Evolutionary conservation across 805 yeast genomes (phyloP).

Genomic region (Metschnikowia peoriensis): DNA sequence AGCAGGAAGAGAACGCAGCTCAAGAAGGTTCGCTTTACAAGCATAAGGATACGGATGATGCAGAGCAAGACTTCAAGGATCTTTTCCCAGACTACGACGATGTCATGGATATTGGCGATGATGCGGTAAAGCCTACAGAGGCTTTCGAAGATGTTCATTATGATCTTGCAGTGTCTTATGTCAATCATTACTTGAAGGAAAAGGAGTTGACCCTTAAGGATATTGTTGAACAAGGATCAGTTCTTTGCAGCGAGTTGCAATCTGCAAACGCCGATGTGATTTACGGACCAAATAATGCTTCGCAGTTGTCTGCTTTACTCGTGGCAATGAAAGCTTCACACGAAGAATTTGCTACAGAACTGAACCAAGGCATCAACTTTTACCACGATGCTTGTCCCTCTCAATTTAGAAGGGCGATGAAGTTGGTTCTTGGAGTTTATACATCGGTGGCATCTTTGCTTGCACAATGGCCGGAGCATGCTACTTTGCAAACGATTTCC

Average conservation of each 20-base stretch:
- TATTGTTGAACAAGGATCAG: slow-evolving; percentile 14
- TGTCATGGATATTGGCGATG: slow-evolving; percentile 36
- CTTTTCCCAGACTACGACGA: slow-evolving; percentile 89
- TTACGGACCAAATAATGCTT: slow-evolving; percentile 19
- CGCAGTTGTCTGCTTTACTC: slow-evolving; percentile 23
- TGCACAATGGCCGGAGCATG: slow-evolving; percentile 91
- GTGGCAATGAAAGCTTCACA: slow-evolving; percentile 20
- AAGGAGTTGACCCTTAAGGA: slow-evolving; percentile 6
- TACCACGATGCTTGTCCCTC: slow-evolving; percentile 59
- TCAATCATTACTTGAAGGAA: slow-evolving; percentile 36
- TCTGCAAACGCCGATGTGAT: slow-evolving; percentile 10
- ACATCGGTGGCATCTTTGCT: slow-evolving; percentile 44
- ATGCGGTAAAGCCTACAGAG: neutral
- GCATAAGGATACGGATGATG: slow-evolving; percentile 62
- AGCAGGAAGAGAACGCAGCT: slow-evolving; percentile 60
- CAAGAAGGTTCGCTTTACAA: slow-evolving; percentile 63
- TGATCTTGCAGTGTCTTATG: slow-evolving; percentile 49
- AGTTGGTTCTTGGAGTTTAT: slow-evolving; percentile 34
- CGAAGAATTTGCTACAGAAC: slow-evolving; percentile 18
- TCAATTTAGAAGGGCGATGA: slow-evolving; percentile 63
- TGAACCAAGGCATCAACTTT: slow-evolving; percentile 41
- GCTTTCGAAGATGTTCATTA: slow-evolving; percentile 47
- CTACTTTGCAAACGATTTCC: slow-evolving; percentile 68
- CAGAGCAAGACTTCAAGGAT: slow-evolving; percentile 74
- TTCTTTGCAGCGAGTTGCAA: slow-evolving; percentile 14